Base-by-base conservation (phyloP, 345 rosid species). In the Lumnitzera racemosa region DNA sequence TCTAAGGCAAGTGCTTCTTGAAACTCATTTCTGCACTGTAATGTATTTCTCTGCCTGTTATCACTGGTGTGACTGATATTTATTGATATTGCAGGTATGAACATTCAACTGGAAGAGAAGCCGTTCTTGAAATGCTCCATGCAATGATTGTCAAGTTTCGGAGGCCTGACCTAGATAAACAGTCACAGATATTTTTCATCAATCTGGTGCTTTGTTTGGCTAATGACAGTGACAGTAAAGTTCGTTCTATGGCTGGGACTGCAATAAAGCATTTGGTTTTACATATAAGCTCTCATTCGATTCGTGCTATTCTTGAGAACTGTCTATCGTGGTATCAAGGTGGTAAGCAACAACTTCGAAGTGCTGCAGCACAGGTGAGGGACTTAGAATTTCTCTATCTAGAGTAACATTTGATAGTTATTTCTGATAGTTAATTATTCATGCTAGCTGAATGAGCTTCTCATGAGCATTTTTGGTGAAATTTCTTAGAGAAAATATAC, bases 91-190 rank as follows among this genome's bases (percentile, higher is more conserved):
- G 70, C 81, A 92, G 98, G 71, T 94, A 88, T 60, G 85, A 83
- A 69, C 82, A 83, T 84, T 58, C 89, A 67, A 77, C 82, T 68
- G 99, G 99, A 71, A 86, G 97, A 78, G 80, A 81, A 69, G 88
- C 97, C 55, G 97, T 88, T 41, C 90, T 94, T 67, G 91, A 83
- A 74, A 87, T 84, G 95, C 90, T 94, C 25, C 77, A 76, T 53
- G 80, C 83, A 13, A 83, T 94, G 15, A 74, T 90, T 58, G 68
- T 63, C 56, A 86, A 94, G 79, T 84, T 83, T 50, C 89, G 83
- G 11, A 73, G 65, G 65, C 74, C 68, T 46, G 66, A 76, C 67
- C 69, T 90, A 69, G 80, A 87, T 62, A 68, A 73, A 57, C 96
- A 87, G 68, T 83, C 87, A 15, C 61, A 61, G 53, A 61, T 70